Evolutionary conservation across 2,329 filamentous ascomycete species (phyloP), one percentile per base, ranked within the genome.

Genomic region (Akanthomyces lecanii): DNA sequence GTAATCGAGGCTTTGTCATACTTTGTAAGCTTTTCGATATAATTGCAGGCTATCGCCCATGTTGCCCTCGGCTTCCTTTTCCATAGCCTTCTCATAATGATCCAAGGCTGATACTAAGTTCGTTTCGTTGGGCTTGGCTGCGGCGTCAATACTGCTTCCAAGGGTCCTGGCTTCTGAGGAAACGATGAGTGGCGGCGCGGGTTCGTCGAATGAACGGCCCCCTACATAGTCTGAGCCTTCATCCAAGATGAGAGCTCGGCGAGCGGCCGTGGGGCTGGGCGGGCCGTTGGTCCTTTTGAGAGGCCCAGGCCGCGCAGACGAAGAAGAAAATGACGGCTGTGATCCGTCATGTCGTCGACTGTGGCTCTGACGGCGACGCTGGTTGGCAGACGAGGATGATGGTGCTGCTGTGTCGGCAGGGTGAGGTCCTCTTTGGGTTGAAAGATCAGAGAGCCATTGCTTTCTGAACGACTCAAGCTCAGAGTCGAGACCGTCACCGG

Each of bases 21-120:
- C 91, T 73, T 89, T 87, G 74, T 96, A 98, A 0, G 95, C 95
- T 74, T 89, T 92, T 53, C 95, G 86, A 75, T 99, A 99, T 57
- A 96, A 83, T 67, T 85, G 86, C 62, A 99, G 74, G 72, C 94
- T 98, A 66, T 98, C 94, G 5, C 93, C 92, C 57, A 98, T 81
- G 66, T 86, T 95, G 0, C 95, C 95, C 69, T 90, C 85, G 0
- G 83, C 85, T 76, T 99, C 95, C 74, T 88, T 92, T 76, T 96
- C 90, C 62, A 97, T 93, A 4, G 94, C 95, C 72, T 85, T 86
- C 73, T 98, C 95, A 70, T 95, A 98, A 74, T 97, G 91, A 69
- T 98, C 95, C 18, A 99, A 77, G 0, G 95, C 95, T 12, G 93
- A 90, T 25, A 81, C 79, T 5, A 90, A 90, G 68, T 89, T 75